Conservation (phyloP, 2,329 filamentous ascomycete species). For the Fusarium palustre region DNA sequence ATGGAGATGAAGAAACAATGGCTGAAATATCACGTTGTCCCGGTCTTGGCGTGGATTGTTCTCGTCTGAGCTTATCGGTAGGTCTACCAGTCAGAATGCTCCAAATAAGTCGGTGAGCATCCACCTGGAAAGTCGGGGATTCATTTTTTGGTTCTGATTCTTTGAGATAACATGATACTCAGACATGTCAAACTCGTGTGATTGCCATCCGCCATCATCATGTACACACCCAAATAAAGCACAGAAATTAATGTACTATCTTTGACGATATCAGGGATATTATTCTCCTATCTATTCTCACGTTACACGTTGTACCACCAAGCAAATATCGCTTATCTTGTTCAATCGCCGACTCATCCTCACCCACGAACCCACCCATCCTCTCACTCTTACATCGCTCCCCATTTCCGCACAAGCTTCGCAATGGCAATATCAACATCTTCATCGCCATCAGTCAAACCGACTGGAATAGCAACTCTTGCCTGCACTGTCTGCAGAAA, state of each 20-base stretch:
- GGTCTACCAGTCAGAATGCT: not conserved
- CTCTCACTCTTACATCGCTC: not conserved
- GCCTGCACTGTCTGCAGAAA: conserved; percentile 42
- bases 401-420: not conserved
- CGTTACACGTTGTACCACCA: not conserved
- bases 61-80: conserved; percentile 4
- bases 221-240: not conserved
- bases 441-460: conserved; percentile 15
- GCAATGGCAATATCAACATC: conserved; percentile 21
- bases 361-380: not conserved
- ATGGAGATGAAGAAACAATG: not conserved
- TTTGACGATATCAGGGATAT: not conserved
- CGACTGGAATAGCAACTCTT: conserved; percentile 25
- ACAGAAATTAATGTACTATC: not conserved
- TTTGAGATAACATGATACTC: conserved; percentile 15
- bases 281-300: not conserved
- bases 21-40: not conserved
- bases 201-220: not conserved
- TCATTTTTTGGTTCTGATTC: not conserved
- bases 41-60: not conserved
- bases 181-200: not conserved
- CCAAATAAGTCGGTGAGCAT: not conserved
- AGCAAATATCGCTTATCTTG: not conserved
- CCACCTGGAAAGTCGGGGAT: not conserved
- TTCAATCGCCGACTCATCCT: conserved; percentile 29